Evolutionary conservation across 441 rosid genomes (phyloP), one percentile per base, ranked within the genome.

Genomic region (Breynia disticha): DNA sequence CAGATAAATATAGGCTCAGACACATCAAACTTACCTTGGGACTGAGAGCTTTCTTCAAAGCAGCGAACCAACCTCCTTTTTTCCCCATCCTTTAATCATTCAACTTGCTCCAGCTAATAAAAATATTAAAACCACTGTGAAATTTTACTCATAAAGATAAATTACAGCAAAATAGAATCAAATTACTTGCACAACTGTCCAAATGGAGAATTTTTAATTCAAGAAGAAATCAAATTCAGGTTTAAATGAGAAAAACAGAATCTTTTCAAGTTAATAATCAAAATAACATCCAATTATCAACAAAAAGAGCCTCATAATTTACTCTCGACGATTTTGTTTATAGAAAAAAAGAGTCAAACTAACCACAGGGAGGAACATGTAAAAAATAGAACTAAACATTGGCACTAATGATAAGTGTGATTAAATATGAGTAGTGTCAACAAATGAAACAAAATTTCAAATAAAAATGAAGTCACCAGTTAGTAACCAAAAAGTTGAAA

Each of bases 1-100:
- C 15, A 46, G 11, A 24, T 19, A 41, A 28, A 59, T n/a, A n/a
- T n/a, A 57, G 76, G 80, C 80, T 70, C 66, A 60, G 72, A 19
- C 45, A 7, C 28, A 35, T 2, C 14, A 20, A 15, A 61, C 64
- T 35, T 42, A 64, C 86, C 70, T 75, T 77, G 42, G 83, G 69
- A 65, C 68, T 79, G 24, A 88, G 72, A 50, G 74, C 84, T 75
- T 76, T 90, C 88, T 71, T 87, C 64, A 87, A 73, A 49, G 78
- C 78, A 50, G 87, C 72, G 55, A 91, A 84, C 96, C 98, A 91
- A 55, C 60, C 65, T 41, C 76, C 76, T 59, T 67, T 78, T 66
- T 79, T 86, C 70, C 94, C 95, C 98, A 91, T 91, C 48, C 66
- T 52, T 71, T 67, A 50, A 20, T 48, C 48, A 37, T 21, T 66